Evolutionary conservation across 108 stramenopile genomes (phyloP).

Genomic region (Skeletonema marinoi): DNA sequence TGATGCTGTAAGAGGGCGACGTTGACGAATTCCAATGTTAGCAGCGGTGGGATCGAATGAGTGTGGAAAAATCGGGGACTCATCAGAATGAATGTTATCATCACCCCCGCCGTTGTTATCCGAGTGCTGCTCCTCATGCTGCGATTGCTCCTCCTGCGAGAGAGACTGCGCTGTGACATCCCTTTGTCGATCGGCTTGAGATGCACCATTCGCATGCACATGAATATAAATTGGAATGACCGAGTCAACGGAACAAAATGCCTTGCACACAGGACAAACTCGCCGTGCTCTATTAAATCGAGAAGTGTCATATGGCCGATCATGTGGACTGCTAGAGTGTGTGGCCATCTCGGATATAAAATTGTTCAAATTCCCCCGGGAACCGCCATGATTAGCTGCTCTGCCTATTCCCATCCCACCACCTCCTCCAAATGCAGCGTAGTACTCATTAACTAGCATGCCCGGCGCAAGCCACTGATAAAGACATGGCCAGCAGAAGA

Average conservation of each 20-base stretch:
- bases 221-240: conserved; percentile 86
- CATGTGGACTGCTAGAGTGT: conserved; percentile 20
- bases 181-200: background rate
- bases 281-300: conserved; percentile 47
- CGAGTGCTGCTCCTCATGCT: background rate
- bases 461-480: conserved; percentile 55
- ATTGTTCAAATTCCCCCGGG: background rate
- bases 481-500: conserved; percentile 79
- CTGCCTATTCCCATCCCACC: background rate
- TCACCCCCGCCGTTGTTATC: background rate
- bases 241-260: conserved; percentile 65
- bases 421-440: conserved; percentile 26
- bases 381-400: background rate
- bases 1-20: background rate
- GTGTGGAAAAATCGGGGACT: background rate
- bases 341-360: background rate
- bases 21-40: background rate
- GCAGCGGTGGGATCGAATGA: background rate
- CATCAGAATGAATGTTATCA: background rate
- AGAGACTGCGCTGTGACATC: background rate
- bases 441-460: conserved; percentile 30
- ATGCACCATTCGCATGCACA: conserved; percentile 12
- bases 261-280: conserved; percentile 85
- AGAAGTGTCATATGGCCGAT: conserved; percentile 14
- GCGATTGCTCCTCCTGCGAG: background rate